Evolutionary conservation across 202 grass and related monocot species (phyloP).

Genomic region (Brachypodium distachyon): DNA sequence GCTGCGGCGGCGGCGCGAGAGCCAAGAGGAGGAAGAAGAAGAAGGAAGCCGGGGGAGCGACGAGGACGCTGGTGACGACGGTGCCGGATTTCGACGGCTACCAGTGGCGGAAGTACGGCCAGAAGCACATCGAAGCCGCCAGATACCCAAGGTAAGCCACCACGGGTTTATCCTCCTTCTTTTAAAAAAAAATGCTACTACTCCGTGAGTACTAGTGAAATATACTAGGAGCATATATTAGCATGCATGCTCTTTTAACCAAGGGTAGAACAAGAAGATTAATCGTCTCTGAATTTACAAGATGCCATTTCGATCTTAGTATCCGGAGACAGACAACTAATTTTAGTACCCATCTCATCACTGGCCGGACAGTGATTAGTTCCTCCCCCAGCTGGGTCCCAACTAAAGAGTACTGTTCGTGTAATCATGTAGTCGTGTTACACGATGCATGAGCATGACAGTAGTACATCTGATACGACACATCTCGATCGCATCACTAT

Average conservation of each 20-base stretch:
- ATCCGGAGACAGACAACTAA: too few relatives aligned
- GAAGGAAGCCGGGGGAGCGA: background rate
- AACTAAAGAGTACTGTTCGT: too few relatives aligned
- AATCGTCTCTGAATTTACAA: too few relatives aligned
- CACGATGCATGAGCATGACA: too few relatives aligned
- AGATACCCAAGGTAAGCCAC: slow-evolving; percentile 35
- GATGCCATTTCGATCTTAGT: too few relatives aligned
- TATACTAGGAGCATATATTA: too few relatives aligned
- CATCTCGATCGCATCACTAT: background rate
- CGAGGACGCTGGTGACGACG: background rate
- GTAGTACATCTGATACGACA: too few relatives aligned
- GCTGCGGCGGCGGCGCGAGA: background rate
- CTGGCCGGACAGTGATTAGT: slow-evolving; percentile 14
- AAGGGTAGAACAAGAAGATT: too few relatives aligned
- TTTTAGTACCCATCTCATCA: background rate
- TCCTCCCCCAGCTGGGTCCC: background rate
- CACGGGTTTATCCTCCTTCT: too few relatives aligned
- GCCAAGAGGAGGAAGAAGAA: background rate
- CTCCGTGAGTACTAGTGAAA: too few relatives aligned
- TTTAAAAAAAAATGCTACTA: too few relatives aligned
- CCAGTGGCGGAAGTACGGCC: slow-evolving; percentile 80
- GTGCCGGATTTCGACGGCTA: slow-evolving; percentile 53
- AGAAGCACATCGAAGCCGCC: slow-evolving; percentile 51
- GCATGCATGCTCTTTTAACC: too few relatives aligned
- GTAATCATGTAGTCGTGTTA: background rate